Evolutionary conservation across 1,284 basidiomycete genomes (phyloP).

Genomic region (Cutaneotrichosporon sp.): DNA sequence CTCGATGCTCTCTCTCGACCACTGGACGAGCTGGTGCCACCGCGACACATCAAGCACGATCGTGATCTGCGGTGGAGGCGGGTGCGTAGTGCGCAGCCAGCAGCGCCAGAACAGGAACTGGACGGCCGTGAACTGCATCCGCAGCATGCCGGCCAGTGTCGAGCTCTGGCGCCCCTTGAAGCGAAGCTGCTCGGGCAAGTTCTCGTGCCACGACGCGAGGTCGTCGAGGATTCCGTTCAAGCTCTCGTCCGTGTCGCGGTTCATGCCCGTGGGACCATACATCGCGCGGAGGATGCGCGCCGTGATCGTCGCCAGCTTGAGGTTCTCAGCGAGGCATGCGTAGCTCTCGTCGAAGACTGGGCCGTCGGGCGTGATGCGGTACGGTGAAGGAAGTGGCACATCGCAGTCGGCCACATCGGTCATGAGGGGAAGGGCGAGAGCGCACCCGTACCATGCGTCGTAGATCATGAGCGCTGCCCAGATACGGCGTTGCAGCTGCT

Average conservation of each 20-base stretch:
- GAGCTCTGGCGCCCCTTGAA: conserved; percentile 68
- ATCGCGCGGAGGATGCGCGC: conserved; percentile 88
- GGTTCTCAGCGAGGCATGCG: conserved; percentile 63
- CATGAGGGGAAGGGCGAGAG: conserved; percentile 64
- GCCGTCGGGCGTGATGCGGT: conserved; percentile 58
- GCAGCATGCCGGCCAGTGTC: conserved; percentile 65
- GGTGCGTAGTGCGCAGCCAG: conserved; percentile 91
- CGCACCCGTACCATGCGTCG: conserved; percentile 70
- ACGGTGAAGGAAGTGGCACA: conserved; percentile 71
- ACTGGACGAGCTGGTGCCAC: conserved; percentile 71
- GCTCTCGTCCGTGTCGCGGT: conserved; percentile 74
- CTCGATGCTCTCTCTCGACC: conserved; percentile 78
- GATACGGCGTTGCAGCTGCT: conserved; percentile 78
- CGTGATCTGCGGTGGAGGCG: conserved; percentile 78
- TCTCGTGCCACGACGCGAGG: conserved; percentile 67
- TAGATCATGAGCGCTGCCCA: conserved; percentile 90
- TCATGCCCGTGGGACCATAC: conserved; percentile 77
- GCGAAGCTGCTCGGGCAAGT: conserved; percentile 70
- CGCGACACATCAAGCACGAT: conserved; percentile 76
- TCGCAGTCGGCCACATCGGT: conserved; percentile 94
- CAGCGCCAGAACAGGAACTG: conserved; percentile 77
- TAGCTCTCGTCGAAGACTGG: conserved; percentile 31
- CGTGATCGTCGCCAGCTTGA: conserved; percentile 81
- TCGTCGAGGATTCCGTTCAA: conserved; percentile 69
- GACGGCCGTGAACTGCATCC: conserved; percentile 81